Percentiles rank a stretch among this genome's conserved stretches.
Conservation (phyloP, 2,329 filamentous ascomycete species). For the Monascus ruber region DNA sequence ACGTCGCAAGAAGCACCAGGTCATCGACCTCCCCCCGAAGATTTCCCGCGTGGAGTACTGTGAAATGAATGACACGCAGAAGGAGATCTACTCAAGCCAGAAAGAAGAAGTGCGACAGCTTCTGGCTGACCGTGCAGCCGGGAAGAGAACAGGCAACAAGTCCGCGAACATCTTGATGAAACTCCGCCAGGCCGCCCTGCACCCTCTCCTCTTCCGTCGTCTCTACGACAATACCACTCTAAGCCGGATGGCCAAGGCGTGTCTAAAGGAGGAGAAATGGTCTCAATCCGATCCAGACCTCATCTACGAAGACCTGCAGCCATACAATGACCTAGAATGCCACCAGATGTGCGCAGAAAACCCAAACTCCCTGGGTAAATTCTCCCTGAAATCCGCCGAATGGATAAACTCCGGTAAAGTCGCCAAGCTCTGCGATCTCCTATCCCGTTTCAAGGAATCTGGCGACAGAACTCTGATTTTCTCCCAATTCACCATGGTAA, state of each 20-base stretch:
- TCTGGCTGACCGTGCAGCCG: conserved; percentile 46
- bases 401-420: conserved; percentile 78
- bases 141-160: conserved; percentile 43
- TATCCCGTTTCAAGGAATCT: conserved; percentile 60
- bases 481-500: conserved; percentile 82
- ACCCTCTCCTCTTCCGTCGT: conserved; percentile 75
- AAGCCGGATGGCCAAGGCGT: conserved; percentile 63
- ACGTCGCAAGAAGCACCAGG: conserved; percentile 84
- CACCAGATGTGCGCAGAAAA: conserved; percentile 47
- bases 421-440: conserved; percentile 62
- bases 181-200: conserved; percentile 81
- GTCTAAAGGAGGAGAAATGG: conserved; percentile 57
- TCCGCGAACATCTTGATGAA: conserved; percentile 70
- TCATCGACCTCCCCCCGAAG: conserved; percentile 77
- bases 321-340: conserved; percentile 51
- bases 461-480: conserved; percentile 86
- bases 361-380: conserved; percentile 41
- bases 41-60: conserved; percentile 68
- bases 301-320: conserved; percentile 43
- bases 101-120: conserved; percentile 52
- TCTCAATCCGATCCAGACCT: conserved; percentile 38
- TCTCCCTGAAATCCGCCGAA: conserved; percentile 47
- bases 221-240: conserved; percentile 67
- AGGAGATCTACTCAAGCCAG: conserved; percentile 59
- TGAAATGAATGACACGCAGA: conserved; percentile 62